Conservation (phyloP, 345 rosid species). For the Salix koriyanagi region DNA sequence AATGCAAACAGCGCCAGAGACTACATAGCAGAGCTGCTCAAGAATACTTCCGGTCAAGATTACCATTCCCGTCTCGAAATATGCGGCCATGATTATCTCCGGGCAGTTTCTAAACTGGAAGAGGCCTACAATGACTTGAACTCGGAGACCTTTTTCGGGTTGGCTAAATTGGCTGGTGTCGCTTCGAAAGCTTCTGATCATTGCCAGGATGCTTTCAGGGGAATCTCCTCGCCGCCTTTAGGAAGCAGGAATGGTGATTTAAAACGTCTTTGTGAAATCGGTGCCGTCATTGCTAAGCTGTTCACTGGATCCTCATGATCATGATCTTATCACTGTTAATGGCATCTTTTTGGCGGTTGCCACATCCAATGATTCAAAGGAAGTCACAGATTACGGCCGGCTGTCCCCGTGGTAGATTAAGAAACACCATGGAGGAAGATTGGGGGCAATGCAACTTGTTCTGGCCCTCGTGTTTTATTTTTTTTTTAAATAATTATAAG, state of each 20-base stretch:
- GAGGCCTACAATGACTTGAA: conserved; percentile 36
- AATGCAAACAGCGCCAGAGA: conserved; percentile 33
- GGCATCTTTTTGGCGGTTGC: too few species aligned
- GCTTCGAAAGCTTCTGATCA: conserved; percentile 21
- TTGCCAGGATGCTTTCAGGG: conserved; percentile 23
- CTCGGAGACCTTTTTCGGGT: conserved; percentile 35
- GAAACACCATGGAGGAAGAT: too few species aligned
- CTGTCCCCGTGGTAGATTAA: too few species aligned
- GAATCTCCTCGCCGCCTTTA: conserved; percentile 11
- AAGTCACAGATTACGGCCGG: too few species aligned
- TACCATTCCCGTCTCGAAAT: conserved; percentile 12
- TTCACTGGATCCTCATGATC: conserved; percentile 9
- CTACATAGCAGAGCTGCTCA: conserved; percentile 18
- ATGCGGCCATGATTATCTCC: conserved; percentile 20
- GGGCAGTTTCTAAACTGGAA: conserved; percentile 18
- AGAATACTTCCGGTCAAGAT: neutral
- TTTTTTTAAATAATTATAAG: too few species aligned
- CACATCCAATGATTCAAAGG: too few species aligned
- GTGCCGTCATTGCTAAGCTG: conserved; percentile 20
- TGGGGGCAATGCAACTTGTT: too few species aligned
- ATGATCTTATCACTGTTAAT: too few species aligned
- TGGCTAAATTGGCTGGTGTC: conserved; percentile 16
- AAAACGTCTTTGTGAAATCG: conserved; percentile 27
- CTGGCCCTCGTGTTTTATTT: too few species aligned
- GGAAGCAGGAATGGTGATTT: conserved; percentile 23